These are phyloP conservation scores for Epichloe aotearoae DNA, from an alignment of 2,329 filamentous ascomycete genomes.

Conservation along the genomic window DNA sequence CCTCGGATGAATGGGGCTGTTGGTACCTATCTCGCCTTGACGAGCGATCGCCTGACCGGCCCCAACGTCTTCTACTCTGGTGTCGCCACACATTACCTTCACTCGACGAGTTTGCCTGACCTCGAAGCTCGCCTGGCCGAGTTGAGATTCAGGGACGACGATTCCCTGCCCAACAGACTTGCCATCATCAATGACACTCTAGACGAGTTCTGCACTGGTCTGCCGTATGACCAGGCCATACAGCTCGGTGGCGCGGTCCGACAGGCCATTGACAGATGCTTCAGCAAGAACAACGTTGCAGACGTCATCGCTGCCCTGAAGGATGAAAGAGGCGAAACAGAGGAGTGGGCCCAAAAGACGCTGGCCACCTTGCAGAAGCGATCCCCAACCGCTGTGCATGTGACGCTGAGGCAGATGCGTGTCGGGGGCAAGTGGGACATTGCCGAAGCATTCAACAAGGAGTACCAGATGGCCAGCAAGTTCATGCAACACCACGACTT, in stretches of 20 bases:
- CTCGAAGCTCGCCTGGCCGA: slow-evolving; percentile 80
- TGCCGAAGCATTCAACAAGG: slow-evolving; percentile 68
- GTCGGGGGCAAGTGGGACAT: slow-evolving; percentile 67
- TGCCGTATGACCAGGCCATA: slow-evolving; percentile 63
- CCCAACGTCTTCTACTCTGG: slow-evolving; percentile 82
- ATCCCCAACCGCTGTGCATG: slow-evolving; percentile 77
- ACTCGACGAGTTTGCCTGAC: slow-evolving; percentile 72
- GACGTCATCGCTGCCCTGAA: slow-evolving; percentile 59
- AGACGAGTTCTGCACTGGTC: slow-evolving; percentile 77
- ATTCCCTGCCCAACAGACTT: slow-evolving; percentile 48
- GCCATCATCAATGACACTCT: slow-evolving; percentile 73
- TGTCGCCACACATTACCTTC: slow-evolving; percentile 88
- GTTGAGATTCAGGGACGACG: slow-evolving; percentile 73
- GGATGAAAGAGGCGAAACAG: slow-evolving; percentile 35
- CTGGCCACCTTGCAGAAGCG: slow-evolving; percentile 60
- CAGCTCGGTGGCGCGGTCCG: slow-evolving; percentile 57
- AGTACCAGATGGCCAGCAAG: slow-evolving; percentile 68
- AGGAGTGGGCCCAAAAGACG: slow-evolving; percentile 65
- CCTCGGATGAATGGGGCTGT: slow-evolving; percentile 75
- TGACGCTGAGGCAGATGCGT: slow-evolving; percentile 73
- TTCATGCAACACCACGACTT: slow-evolving; percentile 95
- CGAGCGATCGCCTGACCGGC: slow-evolving; percentile 70
- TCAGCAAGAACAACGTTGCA: slow-evolving; percentile 51
- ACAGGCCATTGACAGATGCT: slow-evolving; percentile 73
- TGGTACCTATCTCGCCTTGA: slow-evolving; percentile 87